Conservation (phyloP, 2,329 filamentous ascomycete species). For the Apiospora pterosperma region DNA sequence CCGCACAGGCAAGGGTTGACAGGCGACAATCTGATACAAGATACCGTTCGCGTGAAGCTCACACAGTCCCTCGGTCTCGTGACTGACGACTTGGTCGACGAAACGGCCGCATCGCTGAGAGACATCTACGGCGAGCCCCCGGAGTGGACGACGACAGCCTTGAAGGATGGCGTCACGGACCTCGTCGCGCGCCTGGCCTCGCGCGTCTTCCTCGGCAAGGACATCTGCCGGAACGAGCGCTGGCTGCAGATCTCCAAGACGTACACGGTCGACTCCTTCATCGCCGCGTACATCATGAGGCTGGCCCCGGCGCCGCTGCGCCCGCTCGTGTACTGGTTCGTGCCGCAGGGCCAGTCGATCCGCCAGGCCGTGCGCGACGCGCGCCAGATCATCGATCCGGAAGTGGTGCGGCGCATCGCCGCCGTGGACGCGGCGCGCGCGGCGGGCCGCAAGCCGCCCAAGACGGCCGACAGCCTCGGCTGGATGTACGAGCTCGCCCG, state of each 20-base stretch:
- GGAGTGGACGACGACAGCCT: slow-evolving; percentile 36
- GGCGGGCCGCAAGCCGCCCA: slow-evolving; percentile 25
- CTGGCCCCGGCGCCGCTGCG: slow-evolving; percentile 36
- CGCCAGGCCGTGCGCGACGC: slow-evolving; percentile 34
- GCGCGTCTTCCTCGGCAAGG: slow-evolving; percentile 43
- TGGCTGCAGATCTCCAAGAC: slow-evolving; percentile 43
- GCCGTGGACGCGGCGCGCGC: slow-evolving; percentile 21
- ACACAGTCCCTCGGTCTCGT: slow-evolving; percentile 31
- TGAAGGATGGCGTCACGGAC: slow-evolving; percentile 34
- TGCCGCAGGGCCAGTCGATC: slow-evolving; percentile 36
- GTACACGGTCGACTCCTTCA: slow-evolving; percentile 38
- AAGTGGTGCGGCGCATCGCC: slow-evolving; percentile 25
- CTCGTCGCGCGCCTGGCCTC: slow-evolving; percentile 47
- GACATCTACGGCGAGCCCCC: slow-evolving; percentile 26
- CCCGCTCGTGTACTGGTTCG: slow-evolving; percentile 39
- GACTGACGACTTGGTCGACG: slow-evolving; percentile 31
- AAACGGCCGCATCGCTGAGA: slow-evolving; percentile 28
- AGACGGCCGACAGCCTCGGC: slow-evolving; percentile 36
- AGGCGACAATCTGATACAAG: slow-evolving; percentile 23
- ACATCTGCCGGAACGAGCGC: slow-evolving; percentile 40
- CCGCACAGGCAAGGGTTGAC: slow-evolving; percentile 19
- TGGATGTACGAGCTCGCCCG: slow-evolving; percentile 39
- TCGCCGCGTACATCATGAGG: slow-evolving; percentile 33
- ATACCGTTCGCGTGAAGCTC: slow-evolving; percentile 28
- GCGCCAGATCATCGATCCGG: slow-evolving; percentile 30